Evolutionary conservation across 2,329 filamentous ascomycete genomes (phyloP).

Genomic region (Exophiala xenobiotica): DNA sequence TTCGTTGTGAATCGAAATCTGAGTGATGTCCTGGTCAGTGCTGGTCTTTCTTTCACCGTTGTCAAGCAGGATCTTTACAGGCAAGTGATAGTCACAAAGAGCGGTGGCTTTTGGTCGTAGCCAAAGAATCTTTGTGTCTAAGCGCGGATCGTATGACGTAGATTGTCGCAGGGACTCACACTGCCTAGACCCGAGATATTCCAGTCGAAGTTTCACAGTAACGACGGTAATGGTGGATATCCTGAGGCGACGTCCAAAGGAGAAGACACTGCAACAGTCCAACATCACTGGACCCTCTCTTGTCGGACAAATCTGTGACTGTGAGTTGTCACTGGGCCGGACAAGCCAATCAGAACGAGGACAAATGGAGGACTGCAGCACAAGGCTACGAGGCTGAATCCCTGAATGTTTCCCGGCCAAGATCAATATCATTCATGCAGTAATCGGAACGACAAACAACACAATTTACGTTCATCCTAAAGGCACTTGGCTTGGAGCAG

Average conservation of each 20-base stretch:
- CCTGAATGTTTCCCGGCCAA: no score
- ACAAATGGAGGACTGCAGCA: neutral
- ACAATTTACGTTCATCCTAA: no score
- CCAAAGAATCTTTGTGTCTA: conserved; percentile 5
- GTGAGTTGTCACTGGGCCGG: neutral
- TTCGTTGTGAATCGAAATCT: neutral
- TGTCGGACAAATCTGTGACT: neutral
- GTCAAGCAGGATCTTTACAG: neutral
- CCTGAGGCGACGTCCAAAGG: no score
- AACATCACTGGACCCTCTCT: no score
- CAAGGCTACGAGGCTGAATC: neutral
- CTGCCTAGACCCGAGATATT: neutral
- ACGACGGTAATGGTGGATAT: no score
- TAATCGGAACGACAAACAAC: no score
- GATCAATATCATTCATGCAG: no score
- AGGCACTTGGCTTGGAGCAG: no score
- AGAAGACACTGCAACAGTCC: no score
- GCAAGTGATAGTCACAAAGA: conserved; percentile 10
- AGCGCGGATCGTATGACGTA: conserved; percentile 4
- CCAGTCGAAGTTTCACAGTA: no score
- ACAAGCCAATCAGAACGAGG: neutral
- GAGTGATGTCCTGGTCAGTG: neutral
- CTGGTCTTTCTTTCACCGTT: neutral
- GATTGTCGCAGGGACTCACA: neutral
- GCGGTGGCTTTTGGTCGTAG: conserved; percentile 8